A percentile compares a stretch with the other conserved stretches of the same genome.
Conservation (phyloP, 805 yeast genomes). For the Candida broadrunensis region DNA sequence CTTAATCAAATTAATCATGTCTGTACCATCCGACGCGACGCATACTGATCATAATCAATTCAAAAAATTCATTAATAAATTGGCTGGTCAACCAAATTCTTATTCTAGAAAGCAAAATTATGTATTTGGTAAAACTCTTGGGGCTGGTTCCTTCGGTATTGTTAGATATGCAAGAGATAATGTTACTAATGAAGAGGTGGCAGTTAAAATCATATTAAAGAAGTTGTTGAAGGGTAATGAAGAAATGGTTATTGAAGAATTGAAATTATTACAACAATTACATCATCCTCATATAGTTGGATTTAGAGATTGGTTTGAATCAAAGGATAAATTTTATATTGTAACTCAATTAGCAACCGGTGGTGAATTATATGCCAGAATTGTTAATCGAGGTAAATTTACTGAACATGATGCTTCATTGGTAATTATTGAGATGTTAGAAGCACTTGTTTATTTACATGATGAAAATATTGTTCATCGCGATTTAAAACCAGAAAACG, state of each 20-base stretch:
- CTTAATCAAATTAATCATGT: too few species aligned
- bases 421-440: conserved; percentile 69
- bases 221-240: conserved; percentile 81
- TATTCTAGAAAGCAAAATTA: conserved; percentile 66
- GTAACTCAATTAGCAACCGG: conserved; percentile 95
- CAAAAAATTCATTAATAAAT: conserved; percentile 46
- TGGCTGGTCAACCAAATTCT: conserved; percentile 72
- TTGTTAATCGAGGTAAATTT: conserved; percentile 74
- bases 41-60: conserved; percentile 16
- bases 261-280: conserved; percentile 62
- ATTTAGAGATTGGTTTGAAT: conserved; percentile 90
- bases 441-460: conserved; percentile 81
- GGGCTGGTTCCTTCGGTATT: conserved; percentile 95
- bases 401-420: conserved; percentile 85
- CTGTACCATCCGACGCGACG: not conserved
- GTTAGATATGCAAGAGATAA: conserved; percentile 71
- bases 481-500: conserved; percentile 92
- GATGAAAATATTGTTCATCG: conserved; percentile 79
- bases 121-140: conserved; percentile 78
- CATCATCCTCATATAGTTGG: conserved; percentile 86
- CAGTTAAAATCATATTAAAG: conserved; percentile 84
- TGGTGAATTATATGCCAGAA: conserved; percentile 91
- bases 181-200: conserved; percentile 64
- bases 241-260: conserved; percentile 74
- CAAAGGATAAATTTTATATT: conserved; percentile 85